These are phyloP conservation scores for Rhodosorus marinus DNA, from an alignment of 23 red algal genomes.

Conservation along the genomic window DNA sequence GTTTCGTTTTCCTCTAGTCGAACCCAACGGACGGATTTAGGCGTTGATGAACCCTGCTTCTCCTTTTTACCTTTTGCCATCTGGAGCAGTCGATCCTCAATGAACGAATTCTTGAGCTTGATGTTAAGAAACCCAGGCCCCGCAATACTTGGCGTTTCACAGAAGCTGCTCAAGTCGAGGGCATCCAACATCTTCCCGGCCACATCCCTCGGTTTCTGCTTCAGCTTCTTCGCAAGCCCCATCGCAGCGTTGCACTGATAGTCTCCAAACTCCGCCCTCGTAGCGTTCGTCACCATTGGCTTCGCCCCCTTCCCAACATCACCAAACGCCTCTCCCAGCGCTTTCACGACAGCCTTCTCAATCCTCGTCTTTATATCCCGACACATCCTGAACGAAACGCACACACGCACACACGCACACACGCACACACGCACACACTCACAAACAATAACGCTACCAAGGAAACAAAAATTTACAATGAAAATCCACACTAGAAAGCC, in stretches of 20 bases:
- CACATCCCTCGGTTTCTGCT: constrained; percentile 58
- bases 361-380: constrained; percentile 3
- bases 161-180: constrained; percentile 32
- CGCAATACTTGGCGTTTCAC: constrained; percentile 41
- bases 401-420: too few species aligned
- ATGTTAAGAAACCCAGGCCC: constrained; percentile 95
- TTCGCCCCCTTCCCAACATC: constrained; percentile 10
- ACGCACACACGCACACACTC: too few species aligned
- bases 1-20: too few species aligned
- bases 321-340: constrained; percentile 30
- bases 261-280: constrained; percentile 68
- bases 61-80: constrained; percentile 40
- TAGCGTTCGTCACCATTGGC: constrained; percentile 45
- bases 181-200: constrained; percentile 39
- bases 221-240: constrained; percentile 49
- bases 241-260: constrained; percentile 95
- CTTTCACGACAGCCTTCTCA: constrained; percentile 18
- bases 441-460: too few species aligned
- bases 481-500: too few species aligned
- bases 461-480: too few species aligned
- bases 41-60: too few species aligned
- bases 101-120: constrained; percentile 44
- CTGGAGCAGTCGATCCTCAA: constrained; percentile 20
- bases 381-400: too few species aligned
- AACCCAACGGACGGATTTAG: too few species aligned